Conservation (phyloP, 2,329 filamentous ascomycete species). For the Hymenoscyphus fraxineus region DNA sequence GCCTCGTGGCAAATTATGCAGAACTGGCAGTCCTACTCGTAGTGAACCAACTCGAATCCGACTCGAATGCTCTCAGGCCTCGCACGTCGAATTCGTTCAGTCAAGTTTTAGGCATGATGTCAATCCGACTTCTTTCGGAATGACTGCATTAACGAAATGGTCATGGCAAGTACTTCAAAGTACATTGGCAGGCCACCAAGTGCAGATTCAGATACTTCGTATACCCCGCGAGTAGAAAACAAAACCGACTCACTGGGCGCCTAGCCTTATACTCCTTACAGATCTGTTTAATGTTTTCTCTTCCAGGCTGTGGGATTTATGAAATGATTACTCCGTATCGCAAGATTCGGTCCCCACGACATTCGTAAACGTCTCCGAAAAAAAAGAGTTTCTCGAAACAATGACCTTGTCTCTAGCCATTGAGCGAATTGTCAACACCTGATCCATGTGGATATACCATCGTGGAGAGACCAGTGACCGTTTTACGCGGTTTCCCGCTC, state of each 20-base stretch:
- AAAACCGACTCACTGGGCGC: neutral
- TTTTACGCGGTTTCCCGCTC: constrained; percentile 18
- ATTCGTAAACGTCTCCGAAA: constrained; percentile 4
- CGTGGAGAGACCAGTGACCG: neutral
- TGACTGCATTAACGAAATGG: constrained; percentile 8
- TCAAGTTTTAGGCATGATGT: constrained; percentile 9
- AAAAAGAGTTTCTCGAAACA: constrained; percentile 18
- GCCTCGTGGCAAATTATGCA: constrained; percentile 19
- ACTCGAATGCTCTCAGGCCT: neutral
- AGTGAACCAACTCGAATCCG: neutral
- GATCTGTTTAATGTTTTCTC: constrained; percentile 10
- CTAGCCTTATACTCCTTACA: constrained; percentile 14
- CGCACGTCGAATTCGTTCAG: neutral
- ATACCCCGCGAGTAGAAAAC: neutral
- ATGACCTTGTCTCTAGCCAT: constrained; percentile 10
- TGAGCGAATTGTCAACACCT: neutral
- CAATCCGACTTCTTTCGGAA: constrained; percentile 5
- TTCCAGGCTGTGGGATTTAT: constrained; percentile 8
- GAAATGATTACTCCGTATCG: too few species aligned
- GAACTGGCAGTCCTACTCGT: neutral
- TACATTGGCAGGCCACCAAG: neutral
- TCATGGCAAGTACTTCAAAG: neutral
- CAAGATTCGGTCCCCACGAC: constrained; percentile 5
- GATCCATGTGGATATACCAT: neutral
- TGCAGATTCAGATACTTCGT: neutral